These are phyloP conservation scores for Pachyrhizus erosus DNA, from an alignment of 306 rosid genomes.

Conservation along the genomic window DNA sequence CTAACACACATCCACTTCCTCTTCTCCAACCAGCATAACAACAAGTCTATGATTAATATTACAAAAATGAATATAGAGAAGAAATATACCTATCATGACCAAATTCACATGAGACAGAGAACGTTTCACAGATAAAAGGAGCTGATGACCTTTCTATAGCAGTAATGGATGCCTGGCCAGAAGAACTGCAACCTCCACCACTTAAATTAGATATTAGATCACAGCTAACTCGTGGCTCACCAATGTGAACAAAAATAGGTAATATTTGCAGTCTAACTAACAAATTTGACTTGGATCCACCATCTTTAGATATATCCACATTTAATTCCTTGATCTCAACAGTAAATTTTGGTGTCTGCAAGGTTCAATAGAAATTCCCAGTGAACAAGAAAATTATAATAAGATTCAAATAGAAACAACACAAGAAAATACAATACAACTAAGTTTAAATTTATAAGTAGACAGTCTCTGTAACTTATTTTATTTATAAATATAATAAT, in stretches of 20 bases:
- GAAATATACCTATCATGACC: conserved; percentile 87
- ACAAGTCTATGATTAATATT: conserved; percentile 19
- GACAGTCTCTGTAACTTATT: neutral
- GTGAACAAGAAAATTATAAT: conserved; percentile 36
- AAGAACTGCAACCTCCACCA: conserved; percentile 65
- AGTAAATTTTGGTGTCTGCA: conserved; percentile 84
- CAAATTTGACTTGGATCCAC: conserved; percentile 72
- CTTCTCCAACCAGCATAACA: conserved; percentile 26
- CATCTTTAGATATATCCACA: conserved; percentile 83
- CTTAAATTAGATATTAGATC: conserved; percentile 71
- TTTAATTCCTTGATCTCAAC: conserved; percentile 87
- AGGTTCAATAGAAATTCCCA: conserved; percentile 47
- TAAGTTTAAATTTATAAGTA: conserved; percentile 19
- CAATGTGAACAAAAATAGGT: conserved; percentile 75
- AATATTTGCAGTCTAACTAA: conserved; percentile 76
- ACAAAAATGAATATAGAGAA: conserved; percentile 38
- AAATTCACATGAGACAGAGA: conserved; percentile 82
- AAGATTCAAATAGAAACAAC: conserved; percentile 33
- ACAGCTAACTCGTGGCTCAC: conserved; percentile 73
- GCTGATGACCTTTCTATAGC: conserved; percentile 69
- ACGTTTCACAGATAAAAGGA: conserved; percentile 76
- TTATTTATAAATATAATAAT: conserved; percentile 29
- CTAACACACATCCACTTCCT: conserved; percentile 26
- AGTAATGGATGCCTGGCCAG: conserved; percentile 60
- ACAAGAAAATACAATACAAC: conserved; percentile 32